These are phyloP conservation scores for Pythium vanterpoolii DNA, from an alignment of 352 stramenopile genomes.

Conservation along the genomic window DNA sequence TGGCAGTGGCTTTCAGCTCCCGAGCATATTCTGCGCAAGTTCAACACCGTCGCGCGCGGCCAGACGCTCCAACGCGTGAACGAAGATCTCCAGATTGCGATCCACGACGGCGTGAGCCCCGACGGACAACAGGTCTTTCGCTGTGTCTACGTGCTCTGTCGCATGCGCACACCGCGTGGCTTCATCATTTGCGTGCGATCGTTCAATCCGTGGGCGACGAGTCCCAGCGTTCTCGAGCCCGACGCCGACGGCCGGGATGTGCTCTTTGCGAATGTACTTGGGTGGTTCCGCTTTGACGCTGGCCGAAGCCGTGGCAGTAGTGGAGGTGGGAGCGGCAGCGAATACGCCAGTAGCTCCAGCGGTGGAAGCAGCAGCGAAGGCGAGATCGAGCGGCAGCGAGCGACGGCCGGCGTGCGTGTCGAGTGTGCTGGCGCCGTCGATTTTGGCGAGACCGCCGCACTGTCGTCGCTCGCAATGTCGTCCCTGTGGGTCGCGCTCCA, in stretches of 20 bases:
- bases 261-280: slow-evolving; percentile 22
- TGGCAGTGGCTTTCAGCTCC: slow-evolving; percentile 69
- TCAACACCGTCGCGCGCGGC: slow-evolving; percentile 42
- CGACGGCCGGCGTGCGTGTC: slow-evolving; percentile 30
- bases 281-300: slow-evolving; percentile 27
- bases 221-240: slow-evolving; percentile 10
- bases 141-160: slow-evolving; percentile 68
- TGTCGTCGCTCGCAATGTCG: slow-evolving; percentile 51
- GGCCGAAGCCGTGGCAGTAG: background rate
- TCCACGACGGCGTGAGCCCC: slow-evolving; percentile 49
- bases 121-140: slow-evolving; percentile 45
- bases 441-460: slow-evolving; percentile 44
- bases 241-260: slow-evolving; percentile 16
- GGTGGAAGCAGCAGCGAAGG: slow-evolving; percentile 19
- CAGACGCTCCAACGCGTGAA: slow-evolving; percentile 64
- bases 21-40: slow-evolving; percentile 47
- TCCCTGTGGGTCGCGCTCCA: slow-evolving; percentile 59
- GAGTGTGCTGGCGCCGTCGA: slow-evolving; percentile 65
- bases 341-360: slow-evolving; percentile 5
- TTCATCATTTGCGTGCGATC: slow-evolving; percentile 71
- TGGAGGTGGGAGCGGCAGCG: background rate
- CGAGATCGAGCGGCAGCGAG: slow-evolving; percentile 19
- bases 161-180: slow-evolving; percentile 58
- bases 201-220: slow-evolving; percentile 31
- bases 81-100: slow-evolving; percentile 60